These are phyloP conservation scores for Adansonia grandidieri DNA, from an alignment of 441 rosid species.

Conservation along the genomic window DNA sequence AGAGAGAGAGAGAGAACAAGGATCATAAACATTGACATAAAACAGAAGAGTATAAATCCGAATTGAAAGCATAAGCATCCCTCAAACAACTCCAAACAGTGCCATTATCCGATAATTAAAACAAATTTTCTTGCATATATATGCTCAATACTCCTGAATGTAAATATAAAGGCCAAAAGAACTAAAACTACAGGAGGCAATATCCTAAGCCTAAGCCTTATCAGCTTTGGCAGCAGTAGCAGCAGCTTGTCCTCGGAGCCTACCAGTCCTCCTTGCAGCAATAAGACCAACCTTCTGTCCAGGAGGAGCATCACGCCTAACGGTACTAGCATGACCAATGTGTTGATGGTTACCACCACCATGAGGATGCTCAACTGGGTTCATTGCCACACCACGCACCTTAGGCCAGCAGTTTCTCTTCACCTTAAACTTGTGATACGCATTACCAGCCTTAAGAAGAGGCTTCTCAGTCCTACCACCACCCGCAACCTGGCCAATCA, in stretches of 20 bases:
- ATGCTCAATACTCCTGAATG: not conserved
- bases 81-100: conserved; percentile 22
- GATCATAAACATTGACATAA: no score
- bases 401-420: conserved; percentile 99
- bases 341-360: conserved; percentile 99
- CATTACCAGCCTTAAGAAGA: conserved; percentile 90
- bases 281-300: conserved; percentile 97
- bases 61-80: not conserved
- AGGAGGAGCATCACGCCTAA: conserved; percentile 91
- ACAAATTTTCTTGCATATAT: conserved; percentile 23
- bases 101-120: not conserved
- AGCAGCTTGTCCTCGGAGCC: conserved; percentile 96
- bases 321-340: conserved; percentile 92
- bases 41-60: no score
- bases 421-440: conserved; percentile 86
- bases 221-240: conserved; percentile 83
- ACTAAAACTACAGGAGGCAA: conserved; percentile 5
- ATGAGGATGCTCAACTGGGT: conserved; percentile 98
- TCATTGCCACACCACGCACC: conserved; percentile 99
- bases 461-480: conserved; percentile 98
- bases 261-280: conserved; percentile 94
- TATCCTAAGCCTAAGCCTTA: conserved; percentile 38
- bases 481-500: conserved; percentile 84
- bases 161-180: not conserved
- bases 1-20: no score